phyloP scores from a whole-genome alignment of 306 rosid species.

The Cucurbita maxima region DNA sequence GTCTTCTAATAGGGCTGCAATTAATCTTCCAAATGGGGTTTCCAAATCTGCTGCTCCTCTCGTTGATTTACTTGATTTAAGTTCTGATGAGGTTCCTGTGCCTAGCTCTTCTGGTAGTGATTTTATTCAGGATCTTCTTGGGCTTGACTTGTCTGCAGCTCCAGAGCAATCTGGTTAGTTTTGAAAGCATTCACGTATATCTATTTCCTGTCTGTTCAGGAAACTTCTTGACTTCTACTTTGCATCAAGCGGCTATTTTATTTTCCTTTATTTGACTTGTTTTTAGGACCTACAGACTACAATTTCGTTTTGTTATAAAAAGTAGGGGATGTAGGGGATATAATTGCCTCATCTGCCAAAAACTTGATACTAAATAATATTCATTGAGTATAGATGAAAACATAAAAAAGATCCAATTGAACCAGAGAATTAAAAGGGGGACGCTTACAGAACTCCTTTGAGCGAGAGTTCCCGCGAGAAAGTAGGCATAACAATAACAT shows the following conservation, averaged over 20 bases:
- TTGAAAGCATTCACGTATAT: neutral
- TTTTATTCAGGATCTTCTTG: slow-evolving; percentile 91
- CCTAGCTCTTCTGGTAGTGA: slow-evolving; percentile 70
- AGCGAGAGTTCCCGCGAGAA: neutral
- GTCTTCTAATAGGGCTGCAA: slow-evolving; percentile 35
- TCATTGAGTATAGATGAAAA: neutral
- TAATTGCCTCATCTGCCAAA: neutral
- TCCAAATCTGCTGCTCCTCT: slow-evolving; percentile 65
- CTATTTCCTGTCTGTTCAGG: neutral
- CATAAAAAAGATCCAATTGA: neutral
- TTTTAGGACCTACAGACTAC: neutral
- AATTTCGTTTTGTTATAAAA: neutral
- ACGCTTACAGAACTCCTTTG: neutral
- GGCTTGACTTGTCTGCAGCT: slow-evolving; percentile 50
- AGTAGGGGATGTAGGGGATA: neutral
- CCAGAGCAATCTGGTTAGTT: slow-evolving; percentile 61
- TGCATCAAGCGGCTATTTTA: neutral
- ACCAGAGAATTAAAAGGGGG: neutral
- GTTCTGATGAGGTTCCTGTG: slow-evolving; percentile 62
- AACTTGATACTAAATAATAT: neutral
- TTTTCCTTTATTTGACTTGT: neutral
- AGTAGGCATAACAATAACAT: neutral
- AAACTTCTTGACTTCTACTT: neutral
- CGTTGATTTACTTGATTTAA: slow-evolving; percentile 77
- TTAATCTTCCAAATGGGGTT: slow-evolving; percentile 70